phyloP scores from a whole-genome alignment of 768 basidiomycete species.

The Collybia mongolica region DNA sequence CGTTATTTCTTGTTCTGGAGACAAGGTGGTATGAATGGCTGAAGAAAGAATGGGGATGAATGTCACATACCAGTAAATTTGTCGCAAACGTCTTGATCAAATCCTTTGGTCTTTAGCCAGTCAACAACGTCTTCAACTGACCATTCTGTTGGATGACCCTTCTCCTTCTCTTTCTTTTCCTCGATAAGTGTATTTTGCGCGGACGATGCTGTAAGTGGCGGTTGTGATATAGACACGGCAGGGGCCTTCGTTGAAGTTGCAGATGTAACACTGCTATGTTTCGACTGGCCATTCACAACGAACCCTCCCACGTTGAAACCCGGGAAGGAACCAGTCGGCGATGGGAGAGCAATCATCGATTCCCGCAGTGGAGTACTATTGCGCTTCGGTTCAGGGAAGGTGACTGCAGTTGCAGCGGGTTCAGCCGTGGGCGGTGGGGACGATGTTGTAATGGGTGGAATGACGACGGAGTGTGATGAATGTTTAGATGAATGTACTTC shows the following conservation, averaged over 20 bases:
- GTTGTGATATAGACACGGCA: constrained; percentile 6
- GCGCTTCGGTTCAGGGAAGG: constrained; percentile 8
- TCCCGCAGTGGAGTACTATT: constrained; percentile 28
- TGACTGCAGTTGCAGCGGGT: constrained; percentile 21
- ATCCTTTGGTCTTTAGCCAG: constrained; percentile 84
- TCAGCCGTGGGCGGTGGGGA: constrained; percentile 26
- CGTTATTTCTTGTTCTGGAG: constrained; percentile 94
- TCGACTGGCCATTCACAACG: constrained; percentile 28
- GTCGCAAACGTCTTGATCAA: constrained; percentile 77
- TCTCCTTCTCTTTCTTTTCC: constrained; percentile 28
- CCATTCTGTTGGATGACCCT: constrained; percentile 71
- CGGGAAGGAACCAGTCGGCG: constrained; percentile 15
- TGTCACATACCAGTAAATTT: constrained; percentile 79
- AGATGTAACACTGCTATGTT: constrained; percentile 38
- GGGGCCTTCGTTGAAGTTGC: constrained; percentile 8
- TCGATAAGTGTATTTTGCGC: constrained; percentile 15
- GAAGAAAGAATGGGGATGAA: not conserved
- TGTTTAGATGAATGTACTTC: constrained; percentile 21
- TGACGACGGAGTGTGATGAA: constrained; percentile 17
- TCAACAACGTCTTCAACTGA: constrained; percentile 83
- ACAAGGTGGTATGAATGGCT: constrained; percentile 4
- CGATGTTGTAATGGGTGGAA: constrained; percentile 1
- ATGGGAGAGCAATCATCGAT: constrained; percentile 20
- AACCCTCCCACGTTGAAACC: constrained; percentile 11
- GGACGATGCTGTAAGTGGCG: constrained; percentile 14